Evolutionary conservation across 1,284 basidiomycete species (phyloP), one percentile per base, ranked within the genome.

Genomic region (Earliella scabrosa): DNA sequence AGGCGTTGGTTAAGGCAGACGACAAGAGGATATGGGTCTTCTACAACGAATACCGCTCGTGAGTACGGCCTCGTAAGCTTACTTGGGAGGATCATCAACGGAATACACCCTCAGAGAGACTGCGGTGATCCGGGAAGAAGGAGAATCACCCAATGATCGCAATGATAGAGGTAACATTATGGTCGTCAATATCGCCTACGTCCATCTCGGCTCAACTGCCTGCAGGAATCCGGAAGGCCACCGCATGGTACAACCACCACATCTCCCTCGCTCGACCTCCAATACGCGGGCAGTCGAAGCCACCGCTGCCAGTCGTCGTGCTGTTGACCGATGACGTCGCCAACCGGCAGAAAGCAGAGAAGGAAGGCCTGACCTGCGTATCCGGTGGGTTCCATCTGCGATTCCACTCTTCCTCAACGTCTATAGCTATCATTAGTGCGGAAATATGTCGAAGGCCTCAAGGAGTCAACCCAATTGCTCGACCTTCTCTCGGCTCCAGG

Each of bases 41-140:
- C 72, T 96, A 95, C 75, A 97, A 97, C 68, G 95, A 97, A 70
- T 95, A 90, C 70, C 73, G 89, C 66, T 86, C 86, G 92, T 89
- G 65, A 73, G 80, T 81, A n/a, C 4, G 35, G 38, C 46, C n/a
- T 32, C 16, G 18, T 47, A 26, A 50, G 38, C 46, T 24, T 31
- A 58, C 10, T 63, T 38, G n/a, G 23, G 65, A 61, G 11, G 60
- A 60, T 58, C 10, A n/a, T 26, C 32, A 41, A 48, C 46, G n/a
- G n/a, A 36, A 35, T 39, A 34, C 21, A 47, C 18, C 34, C 47
- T 4, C 60, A 93, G 91, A 39, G 89, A 93, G 68, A 94, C 93
- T 0, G 90, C 90, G 0, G 80, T 93, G 3, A 77, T 90, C 18
- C 77, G 89, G 5, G 83, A 88, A 58, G 85, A 87, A 56, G 83